Evolutionary conservation across 108 stramenopile species (phyloP), one percentile per base, ranked within the genome.

Genomic region (Licmophora abbreviata): DNA sequence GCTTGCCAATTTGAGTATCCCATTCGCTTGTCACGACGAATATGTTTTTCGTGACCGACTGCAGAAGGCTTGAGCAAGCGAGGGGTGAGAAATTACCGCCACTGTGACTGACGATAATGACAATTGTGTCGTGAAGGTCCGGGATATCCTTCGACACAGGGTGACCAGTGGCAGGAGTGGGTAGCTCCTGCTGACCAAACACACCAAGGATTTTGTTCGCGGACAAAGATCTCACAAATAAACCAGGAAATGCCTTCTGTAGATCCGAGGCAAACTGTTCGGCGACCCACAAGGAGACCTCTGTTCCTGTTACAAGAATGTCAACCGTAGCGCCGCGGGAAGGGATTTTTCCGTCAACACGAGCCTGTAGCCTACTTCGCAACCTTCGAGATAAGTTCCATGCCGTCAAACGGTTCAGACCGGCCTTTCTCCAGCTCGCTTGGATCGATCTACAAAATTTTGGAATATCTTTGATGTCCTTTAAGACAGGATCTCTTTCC

Each of bases 231-330:
- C 66, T 45, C 29, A 83, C 56, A 31, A 44, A 38, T 0, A 92
- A 62, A 53, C 71, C 75, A 17, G 90, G 85, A 54, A 92, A 82
- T 25, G 78, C 41, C 29, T 78, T 79, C 61, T 76, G 54, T 34
- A 92, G 43, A 43, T 87, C 90, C 29, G 61, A 52, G 15, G 76
- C 82, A 74, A 85, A 92, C 52, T 92, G 90, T 46, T 92, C 85
- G 2, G 81, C 90, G 6, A 92, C 32, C 85, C 85, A 92, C 28
- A 92, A 59, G 11, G 74, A 76, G 0, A 85, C 85, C 49, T 92
- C 90, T 28, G 79, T 81, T 33, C 90, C 90, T 12, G 79, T 83
- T 6, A 92, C 34, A 0, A 87, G 55, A 44, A 92, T 74, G 49
- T 91, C 88, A 18, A 81, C 58, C 18, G 68, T 31, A 3, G 18